These are phyloP conservation scores for Rhizopus microsporus DNA, from an alignment of 371 early-diverging fungal species.

Conservation along the genomic window DNA sequence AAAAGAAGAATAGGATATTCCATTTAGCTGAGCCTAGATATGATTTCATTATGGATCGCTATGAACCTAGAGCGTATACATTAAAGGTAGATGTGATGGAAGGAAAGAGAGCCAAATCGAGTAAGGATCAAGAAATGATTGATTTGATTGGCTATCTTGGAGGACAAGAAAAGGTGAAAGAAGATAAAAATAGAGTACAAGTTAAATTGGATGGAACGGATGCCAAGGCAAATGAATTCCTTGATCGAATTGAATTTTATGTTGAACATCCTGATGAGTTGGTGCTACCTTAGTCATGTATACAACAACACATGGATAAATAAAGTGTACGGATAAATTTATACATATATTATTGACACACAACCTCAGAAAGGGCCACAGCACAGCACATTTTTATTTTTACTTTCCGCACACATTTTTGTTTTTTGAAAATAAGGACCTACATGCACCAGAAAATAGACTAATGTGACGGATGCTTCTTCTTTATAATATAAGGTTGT, in stretches of 20 bases:
- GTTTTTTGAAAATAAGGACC: no score
- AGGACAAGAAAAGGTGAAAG: constrained; percentile 18
- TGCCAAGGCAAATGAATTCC: constrained; percentile 41
- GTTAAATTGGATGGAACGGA: constrained; percentile 45
- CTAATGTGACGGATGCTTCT: no score
- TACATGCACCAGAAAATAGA: no score
- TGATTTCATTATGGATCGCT: constrained; percentile 51
- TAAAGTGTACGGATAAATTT: neutral
- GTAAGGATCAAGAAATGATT: constrained; percentile 28
- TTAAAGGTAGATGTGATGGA: constrained; percentile 27
- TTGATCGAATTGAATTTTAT: constrained; percentile 53
- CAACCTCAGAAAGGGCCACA: no score
- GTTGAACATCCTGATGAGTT: constrained; percentile 47
- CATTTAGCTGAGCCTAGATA: constrained; percentile 45
- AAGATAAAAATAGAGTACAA: constrained; percentile 24
- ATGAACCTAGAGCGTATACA: constrained; percentile 40
- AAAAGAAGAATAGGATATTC: constrained; percentile 32
- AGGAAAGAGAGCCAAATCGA: constrained; percentile 8
- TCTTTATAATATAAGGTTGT: no score
- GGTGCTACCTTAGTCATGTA: constrained; percentile 1
- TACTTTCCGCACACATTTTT: no score
- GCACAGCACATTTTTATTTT: no score
- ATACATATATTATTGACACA: neutral
- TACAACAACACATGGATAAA: no score
- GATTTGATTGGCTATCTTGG: constrained; percentile 47